These are phyloP conservation scores for Carex myosuroides DNA, from an alignment of 176 grass and related monocot species.

Conservation along the genomic window DNA sequence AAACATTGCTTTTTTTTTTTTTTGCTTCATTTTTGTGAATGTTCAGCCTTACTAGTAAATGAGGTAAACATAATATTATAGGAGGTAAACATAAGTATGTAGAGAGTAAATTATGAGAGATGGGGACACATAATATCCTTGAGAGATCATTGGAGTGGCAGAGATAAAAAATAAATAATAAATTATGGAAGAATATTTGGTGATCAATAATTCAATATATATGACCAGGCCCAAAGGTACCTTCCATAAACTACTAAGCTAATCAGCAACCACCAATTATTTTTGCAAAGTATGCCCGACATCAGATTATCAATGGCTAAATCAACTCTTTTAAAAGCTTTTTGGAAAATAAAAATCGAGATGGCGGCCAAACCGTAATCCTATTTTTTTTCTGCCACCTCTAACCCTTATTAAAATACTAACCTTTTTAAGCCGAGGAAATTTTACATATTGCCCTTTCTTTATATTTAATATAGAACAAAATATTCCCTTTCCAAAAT, in stretches of 20 bases:
- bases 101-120: too few species aligned
- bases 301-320: neutral
- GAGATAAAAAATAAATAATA: neutral
- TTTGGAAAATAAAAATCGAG: neutral
- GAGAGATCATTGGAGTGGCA: neutral
- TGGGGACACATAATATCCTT: neutral
- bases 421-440: too few species aligned
- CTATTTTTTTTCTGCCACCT: neutral
- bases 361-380: neutral
- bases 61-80: too few species aligned
- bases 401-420: too few species aligned
- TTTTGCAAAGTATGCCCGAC: neutral
- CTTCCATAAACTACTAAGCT: neutral
- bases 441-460: too few species aligned
- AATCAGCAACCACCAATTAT: neutral
- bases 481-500: too few species aligned
- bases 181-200: neutral
- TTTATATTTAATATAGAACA: too few species aligned
- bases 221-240: neutral
- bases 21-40: slow-evolving; percentile 15
- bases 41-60: slow-evolving; percentile 6
- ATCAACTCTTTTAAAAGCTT: neutral
- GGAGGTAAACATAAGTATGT: too few species aligned
- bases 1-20: slow-evolving; percentile 26
- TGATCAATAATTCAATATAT: neutral